Base-by-base conservation (phyloP, 108 stramenopile species). In the Nannochloropsis salina region DNA sequence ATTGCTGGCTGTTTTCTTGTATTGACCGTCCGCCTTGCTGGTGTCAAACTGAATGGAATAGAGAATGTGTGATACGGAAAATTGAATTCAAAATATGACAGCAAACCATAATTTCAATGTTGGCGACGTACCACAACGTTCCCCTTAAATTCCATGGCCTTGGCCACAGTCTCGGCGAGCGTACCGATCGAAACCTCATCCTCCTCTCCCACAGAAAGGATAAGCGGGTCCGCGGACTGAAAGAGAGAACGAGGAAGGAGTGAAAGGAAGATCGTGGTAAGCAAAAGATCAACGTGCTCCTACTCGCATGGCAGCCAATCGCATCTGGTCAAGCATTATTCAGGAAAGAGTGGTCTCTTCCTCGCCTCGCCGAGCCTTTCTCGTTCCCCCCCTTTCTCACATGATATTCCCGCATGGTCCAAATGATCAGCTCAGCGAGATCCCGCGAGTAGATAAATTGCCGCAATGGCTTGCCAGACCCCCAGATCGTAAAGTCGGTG, bases 1-100 rank as follows among this genome's bases (percentile, higher is more conserved):
- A 91, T 99, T 99, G 89, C 92, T 90, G 9, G 97, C 97, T 43
- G 98, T 99, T 93, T 99, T 99, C 93, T 98, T 98, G 92, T 94
- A 96, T 90, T 99, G 98, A 43, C 98, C 98, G 91, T 99, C 98
- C 18, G 95, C 93, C 92, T 99, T 97, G 84, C 86, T 86, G 18
- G 94, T 94, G 90, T 97, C 96, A 88, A 97, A 98, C 4, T 82
- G 22, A 43, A 8, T 1, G 21, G 10, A 12, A 51, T 51, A 15
- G 47, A 51, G 47, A 51, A 15, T 12, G 84, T 31, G 51, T 51
- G 0, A 84, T 80, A 42, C 6, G 61, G 82, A 31, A n/a, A 80
- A 40, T 22, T 3, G 81, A 31, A 40, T 18, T 20, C n/a, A 85
- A 9, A 80, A 80, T 82, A 80, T 12, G 47, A 82, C 12, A 15